Percentiles rank a stretch among this genome's conserved stretches.
phyloP scores from a whole-genome alignment of 371 early-diverging fungal genomes.

The Zancudomyces culisetae region DNA sequence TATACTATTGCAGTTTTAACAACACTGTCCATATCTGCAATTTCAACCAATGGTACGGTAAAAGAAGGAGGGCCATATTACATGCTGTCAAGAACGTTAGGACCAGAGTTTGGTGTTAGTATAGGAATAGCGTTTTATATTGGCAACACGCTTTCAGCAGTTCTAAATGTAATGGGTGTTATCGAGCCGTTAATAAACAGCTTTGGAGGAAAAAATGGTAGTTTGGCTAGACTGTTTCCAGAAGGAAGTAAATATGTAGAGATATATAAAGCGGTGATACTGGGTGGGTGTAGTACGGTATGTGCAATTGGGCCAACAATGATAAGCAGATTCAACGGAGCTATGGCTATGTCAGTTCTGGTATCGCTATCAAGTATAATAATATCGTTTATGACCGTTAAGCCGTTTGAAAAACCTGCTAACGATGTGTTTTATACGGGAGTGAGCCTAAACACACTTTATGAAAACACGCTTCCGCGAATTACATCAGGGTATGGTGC shows the following conservation, averaged over 20 bases:
- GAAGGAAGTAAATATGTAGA: slow-evolving; percentile 19
- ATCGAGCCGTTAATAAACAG: slow-evolving; percentile 36
- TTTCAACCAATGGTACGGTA: slow-evolving; percentile 47
- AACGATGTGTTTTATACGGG: slow-evolving; percentile 30
- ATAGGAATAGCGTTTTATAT: slow-evolving; percentile 44
- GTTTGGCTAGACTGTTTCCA: slow-evolving; percentile 26
- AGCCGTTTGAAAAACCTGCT: slow-evolving; percentile 26
- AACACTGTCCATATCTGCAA: slow-evolving; percentile 45
- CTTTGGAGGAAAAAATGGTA: slow-evolving; percentile 29
- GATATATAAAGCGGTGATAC: background rate
- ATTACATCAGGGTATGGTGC: slow-evolving; percentile 25
- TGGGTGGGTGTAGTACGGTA: background rate
- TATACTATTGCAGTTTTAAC: slow-evolving; percentile 38
- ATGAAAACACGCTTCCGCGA: slow-evolving; percentile 34
- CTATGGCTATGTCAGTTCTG: slow-evolving; percentile 26
- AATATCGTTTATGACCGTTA: slow-evolving; percentile 27
- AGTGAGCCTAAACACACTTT: slow-evolving; percentile 27
- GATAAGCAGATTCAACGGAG: slow-evolving; percentile 30
- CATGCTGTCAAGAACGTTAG: slow-evolving; percentile 43
- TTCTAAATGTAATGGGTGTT: slow-evolving; percentile 38
- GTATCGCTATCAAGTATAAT: slow-evolving; percentile 29
- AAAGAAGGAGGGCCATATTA: slow-evolving; percentile 52
- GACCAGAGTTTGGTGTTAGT: slow-evolving; percentile 57
- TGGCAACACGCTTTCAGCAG: slow-evolving; percentile 35
- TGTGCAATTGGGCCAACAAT: slow-evolving; percentile 5